Evolutionary conservation across 805 yeast genomes (phyloP).

Genomic region (Nakazawaea ambrosiae): DNA sequence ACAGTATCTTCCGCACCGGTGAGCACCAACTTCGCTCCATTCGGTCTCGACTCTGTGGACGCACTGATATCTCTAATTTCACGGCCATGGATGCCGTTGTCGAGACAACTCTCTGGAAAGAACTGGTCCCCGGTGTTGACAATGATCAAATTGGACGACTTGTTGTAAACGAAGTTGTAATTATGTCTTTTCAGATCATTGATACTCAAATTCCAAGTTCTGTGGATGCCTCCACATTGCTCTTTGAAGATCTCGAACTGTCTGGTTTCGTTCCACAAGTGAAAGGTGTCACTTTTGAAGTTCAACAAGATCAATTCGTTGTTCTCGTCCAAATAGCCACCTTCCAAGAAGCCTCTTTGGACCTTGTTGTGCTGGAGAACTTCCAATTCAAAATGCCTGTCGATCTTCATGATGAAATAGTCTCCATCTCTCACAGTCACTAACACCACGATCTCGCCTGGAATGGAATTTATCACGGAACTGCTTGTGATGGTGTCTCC

Average conservation of each 20-base stretch:
- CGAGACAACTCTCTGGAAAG: constrained; percentile 24
- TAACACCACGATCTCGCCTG: constrained; percentile 21
- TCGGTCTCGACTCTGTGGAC: constrained; percentile 21
- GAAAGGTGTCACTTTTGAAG: constrained; percentile 72
- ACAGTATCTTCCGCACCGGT: constrained; percentile 91
- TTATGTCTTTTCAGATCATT: constrained; percentile 14
- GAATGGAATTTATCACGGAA: constrained; percentile 25
- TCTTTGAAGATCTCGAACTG: constrained; percentile 65
- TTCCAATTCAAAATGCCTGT: constrained; percentile 13
- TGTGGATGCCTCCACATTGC: constrained; percentile 86
- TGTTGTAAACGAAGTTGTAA: constrained; percentile 50
- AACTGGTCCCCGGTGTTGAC: constrained; percentile 22
- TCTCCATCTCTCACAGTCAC: constrained; percentile 64
- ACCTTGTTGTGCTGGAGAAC: constrained; percentile 53
- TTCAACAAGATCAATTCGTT: constrained; percentile 64
- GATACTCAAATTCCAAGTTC: constrained; percentile 61
- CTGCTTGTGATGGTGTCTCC: constrained; percentile 69
- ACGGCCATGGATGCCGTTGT: constrained; percentile 81
- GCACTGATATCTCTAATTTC: constrained; percentile 75
- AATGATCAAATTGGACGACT: constrained; percentile 41
- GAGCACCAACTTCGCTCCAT: constrained; percentile 39
- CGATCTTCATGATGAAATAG: constrained; percentile 35
- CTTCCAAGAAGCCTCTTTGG: constrained; percentile 77
- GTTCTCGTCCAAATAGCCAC: constrained; percentile 38
- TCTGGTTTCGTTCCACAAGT: constrained; percentile 73